Evolutionary conservation across 495 filamentous ascomycete species (phyloP), one percentile per base, ranked within the genome.

Genomic region (Pseudoneurospora amorphoporcata): DNA sequence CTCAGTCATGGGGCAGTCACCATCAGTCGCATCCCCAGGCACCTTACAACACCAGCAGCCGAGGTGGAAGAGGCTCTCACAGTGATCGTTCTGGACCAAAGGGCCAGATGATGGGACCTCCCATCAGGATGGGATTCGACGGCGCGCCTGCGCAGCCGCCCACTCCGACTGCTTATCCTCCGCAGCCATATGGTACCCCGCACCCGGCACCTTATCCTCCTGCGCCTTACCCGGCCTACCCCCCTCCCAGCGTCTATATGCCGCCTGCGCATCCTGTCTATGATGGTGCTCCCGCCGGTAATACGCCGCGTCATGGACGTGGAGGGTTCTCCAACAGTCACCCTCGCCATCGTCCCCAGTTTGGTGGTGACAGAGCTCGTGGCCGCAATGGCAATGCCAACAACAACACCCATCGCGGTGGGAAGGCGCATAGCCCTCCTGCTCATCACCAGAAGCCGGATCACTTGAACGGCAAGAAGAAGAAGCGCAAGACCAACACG

Each of bases 401-500:
- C 53, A 23, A 84, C 69, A 65, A 69, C 47, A 71, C 70, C 35
- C 82, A 79, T 61, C 79, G 75, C 29, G 53, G 53, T 35, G 53
- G 53, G 68, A 79, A 73, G 37, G 74, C 79, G 2, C 77, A 80
- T 42, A 80, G 81, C 38, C 74, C 80, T 37, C 77, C 78, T 16
- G 79, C 80, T 37, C 75, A 73, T 87, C 91, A 71, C 90, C 88
- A 89, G 74, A 90, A 91, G 83, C 88, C 90, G 86, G 85, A 86
- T 83, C 80, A 81, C 74, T 87, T 88, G 47, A 82, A 83, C 0
- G 81, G 80, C 35, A 91, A 90, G 82, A 95, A 94, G 79, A 92
- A 92, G 84, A 92, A 92, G 84, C 84, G 90, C 68, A 90, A 89
- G 77, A 89, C 90, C 58, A 94, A 95, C 69, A 90, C 91, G 39